Conservation (phyloP, 1,284 basidiomycete genomes). For the Thecaphora thlaspeos region DNA sequence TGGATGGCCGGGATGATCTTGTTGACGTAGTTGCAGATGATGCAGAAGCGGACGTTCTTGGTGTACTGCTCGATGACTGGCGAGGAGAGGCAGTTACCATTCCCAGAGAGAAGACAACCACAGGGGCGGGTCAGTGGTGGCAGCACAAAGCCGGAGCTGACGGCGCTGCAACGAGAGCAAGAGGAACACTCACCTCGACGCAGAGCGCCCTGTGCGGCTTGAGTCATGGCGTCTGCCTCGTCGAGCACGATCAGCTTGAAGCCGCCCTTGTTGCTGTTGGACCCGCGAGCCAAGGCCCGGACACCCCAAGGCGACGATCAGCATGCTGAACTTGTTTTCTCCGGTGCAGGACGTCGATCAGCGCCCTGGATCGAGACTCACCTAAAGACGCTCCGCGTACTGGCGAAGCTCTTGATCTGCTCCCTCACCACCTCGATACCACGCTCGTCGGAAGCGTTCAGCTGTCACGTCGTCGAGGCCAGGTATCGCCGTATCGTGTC, state of each 20-base stretch:
- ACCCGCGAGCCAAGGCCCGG: too few relatives aligned
- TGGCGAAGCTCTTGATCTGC: constrained; percentile 97
- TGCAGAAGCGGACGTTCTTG: constrained; percentile 97
- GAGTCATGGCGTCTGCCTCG: constrained; percentile 99
- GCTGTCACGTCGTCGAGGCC: too few relatives aligned
- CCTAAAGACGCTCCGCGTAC: constrained; percentile 80
- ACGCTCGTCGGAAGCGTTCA: constrained; percentile 96
- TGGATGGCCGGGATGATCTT: constrained; percentile 98
- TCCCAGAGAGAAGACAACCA: neutral
- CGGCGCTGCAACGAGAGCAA: neutral
- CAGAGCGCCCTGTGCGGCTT: constrained; percentile 91
- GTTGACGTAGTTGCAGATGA: constrained; percentile 99
- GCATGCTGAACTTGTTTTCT: too few relatives aligned
- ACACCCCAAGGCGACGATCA: too few relatives aligned
- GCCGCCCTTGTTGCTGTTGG: constrained; percentile 26
- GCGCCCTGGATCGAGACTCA: constrained; percentile 34
- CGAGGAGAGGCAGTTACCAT: neutral
- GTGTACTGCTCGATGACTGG: constrained; percentile 96
- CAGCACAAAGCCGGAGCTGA: neutral
- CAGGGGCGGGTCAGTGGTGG: neutral
- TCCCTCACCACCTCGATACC: constrained; percentile 98
- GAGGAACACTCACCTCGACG: constrained; percentile 66
- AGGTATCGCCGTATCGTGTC: too few relatives aligned
- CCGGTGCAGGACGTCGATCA: too few relatives aligned
- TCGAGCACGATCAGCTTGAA: constrained; percentile 98